Conservation (phyloP, 768 basidiomycete species). For the Boletellus ananas region DNA sequence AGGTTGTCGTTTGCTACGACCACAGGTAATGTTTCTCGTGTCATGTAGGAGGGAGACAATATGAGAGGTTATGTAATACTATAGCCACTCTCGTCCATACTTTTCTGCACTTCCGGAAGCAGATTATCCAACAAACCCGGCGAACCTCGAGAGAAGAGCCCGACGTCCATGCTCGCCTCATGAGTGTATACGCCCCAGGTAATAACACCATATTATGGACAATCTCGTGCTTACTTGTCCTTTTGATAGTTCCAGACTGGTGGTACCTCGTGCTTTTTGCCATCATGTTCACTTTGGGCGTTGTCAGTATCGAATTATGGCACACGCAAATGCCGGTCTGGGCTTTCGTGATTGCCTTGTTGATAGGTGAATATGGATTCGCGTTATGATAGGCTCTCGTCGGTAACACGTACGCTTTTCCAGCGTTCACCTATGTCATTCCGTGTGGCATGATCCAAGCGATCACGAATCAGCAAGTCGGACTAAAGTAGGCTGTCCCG, state of each 20-base stretch:
- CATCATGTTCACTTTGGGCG: conserved; percentile 68
- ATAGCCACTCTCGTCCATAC: conserved; percentile 30
- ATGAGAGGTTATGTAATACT: background rate
- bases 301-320: conserved; percentile 72
- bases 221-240: background rate
- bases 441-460: conserved; percentile 61
- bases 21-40: conserved; percentile 43
- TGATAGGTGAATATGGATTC: conserved; percentile 37
- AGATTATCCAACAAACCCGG: conserved; percentile 69
- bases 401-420: background rate
- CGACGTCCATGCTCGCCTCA: conserved; percentile 81
- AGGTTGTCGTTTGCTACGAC: conserved; percentile 81
- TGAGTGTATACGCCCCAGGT: conserved; percentile 62
- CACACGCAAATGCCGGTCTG: conserved; percentile 68
- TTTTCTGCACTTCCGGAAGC: conserved; percentile 69
- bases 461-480: conserved; percentile 78
- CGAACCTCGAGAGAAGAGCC: conserved; percentile 72
- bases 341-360: conserved; percentile 63
- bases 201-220: background rate
- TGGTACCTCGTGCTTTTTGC: conserved; percentile 72
- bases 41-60: background rate
- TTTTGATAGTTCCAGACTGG: conserved; percentile 68
- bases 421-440: conserved; percentile 44
- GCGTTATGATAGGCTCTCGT: background rate
- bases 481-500: conserved; percentile 42